Conservation (phyloP, 306 rosid species). For the Mucuna pruriens region DNA sequence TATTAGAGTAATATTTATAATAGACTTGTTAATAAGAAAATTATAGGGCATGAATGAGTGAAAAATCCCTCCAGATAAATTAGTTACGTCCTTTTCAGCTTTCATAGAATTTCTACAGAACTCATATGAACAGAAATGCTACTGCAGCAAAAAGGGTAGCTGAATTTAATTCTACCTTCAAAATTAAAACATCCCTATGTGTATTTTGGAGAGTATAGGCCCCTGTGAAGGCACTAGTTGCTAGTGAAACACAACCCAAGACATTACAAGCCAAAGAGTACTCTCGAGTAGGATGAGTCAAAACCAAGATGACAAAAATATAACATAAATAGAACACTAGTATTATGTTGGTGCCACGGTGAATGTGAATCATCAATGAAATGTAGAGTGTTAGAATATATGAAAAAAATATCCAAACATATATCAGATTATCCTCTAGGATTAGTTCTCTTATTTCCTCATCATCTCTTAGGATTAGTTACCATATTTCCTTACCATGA, state of each 20-base stretch:
- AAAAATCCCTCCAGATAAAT: background rate
- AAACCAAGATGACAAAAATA: too few relatives aligned
- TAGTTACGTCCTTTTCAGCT: background rate
- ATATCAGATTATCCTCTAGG: too few relatives aligned
- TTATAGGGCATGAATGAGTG: background rate
- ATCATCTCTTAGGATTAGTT: too few relatives aligned
- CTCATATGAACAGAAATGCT: background rate
- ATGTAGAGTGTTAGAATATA: too few relatives aligned
- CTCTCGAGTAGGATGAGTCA: too few relatives aligned
- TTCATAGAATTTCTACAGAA: background rate
- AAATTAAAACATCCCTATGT: background rate
- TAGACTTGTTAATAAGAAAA: background rate
- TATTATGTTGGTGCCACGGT: too few relatives aligned
- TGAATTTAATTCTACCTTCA: constrained; percentile 9
- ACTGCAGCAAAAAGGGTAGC: background rate
- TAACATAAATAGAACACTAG: too few relatives aligned
- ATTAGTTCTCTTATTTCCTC: too few relatives aligned
- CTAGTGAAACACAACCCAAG: background rate
- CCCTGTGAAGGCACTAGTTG: background rate
- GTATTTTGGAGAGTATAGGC: background rate
- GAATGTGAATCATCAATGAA: too few relatives aligned
- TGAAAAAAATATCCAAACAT: too few relatives aligned
- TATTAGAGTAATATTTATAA: background rate
- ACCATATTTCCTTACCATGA: too few relatives aligned
- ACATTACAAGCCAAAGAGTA: too few relatives aligned